Evolutionary conservation across 2,329 filamentous ascomycete species (phyloP).

Genomic region (Cercospora zeina): DNA sequence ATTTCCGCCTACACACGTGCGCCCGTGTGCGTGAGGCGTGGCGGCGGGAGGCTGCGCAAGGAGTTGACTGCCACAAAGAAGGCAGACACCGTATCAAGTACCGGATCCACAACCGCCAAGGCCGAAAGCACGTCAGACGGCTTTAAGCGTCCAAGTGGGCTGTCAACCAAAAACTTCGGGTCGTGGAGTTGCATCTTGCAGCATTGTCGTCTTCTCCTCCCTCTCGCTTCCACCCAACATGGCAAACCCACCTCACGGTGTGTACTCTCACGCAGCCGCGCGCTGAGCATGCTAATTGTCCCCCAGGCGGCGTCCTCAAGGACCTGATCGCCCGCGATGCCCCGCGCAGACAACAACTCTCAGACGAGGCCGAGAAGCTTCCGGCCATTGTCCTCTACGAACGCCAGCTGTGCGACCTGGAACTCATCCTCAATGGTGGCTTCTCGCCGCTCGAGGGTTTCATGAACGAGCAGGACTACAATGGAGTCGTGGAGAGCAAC

Average conservation of each 20-base stretch:
- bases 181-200: constrained; percentile 1
- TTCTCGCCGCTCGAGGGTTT: constrained; percentile 98
- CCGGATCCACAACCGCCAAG: constrained; percentile 8
- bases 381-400: constrained; percentile 83
- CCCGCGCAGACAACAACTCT: constrained; percentile 75
- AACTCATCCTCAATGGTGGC: constrained; percentile 94
- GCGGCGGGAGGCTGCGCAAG: background rate
- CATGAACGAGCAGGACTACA: constrained; percentile 96
- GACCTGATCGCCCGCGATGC: constrained; percentile 93
- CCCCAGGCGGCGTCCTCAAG: constrained; percentile 86
- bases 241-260: constrained; percentile 56
- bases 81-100: background rate
- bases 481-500: constrained; percentile 84
- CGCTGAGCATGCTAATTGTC: background rate
- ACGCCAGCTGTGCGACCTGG: constrained; percentile 95
- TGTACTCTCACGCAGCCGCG: constrained; percentile 16
- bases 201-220: background rate
- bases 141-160: constrained; percentile 12
- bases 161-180: constrained; percentile 15
- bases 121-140: constrained; percentile 13
- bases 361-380: constrained; percentile 79
- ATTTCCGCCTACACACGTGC: too few species aligned
- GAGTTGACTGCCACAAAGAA: constrained; percentile 8
- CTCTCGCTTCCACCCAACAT: constrained; percentile 37
- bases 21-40: background rate